Evolutionary conservation across 1,284 basidiomycete species (phyloP).

Genomic region (Melanopsichium pennsylvanicum): DNA sequence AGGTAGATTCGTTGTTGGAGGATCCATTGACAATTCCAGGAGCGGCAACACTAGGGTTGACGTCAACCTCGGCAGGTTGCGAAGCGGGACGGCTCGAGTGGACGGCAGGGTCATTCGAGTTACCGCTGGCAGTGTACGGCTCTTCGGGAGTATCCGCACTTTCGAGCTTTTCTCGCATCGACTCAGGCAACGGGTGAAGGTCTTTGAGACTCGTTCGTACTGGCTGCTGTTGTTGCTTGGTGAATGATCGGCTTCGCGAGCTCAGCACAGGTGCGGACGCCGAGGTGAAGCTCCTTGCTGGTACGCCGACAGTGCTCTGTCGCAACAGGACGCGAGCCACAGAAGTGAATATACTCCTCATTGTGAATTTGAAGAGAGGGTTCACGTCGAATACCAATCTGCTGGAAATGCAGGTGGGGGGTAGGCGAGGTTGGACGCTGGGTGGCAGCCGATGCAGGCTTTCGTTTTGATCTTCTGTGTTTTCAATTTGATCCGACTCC

Average conservation of each 20-base stretch:
- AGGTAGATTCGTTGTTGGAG: slow-evolving; percentile 5
- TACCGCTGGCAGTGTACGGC: slow-evolving; percentile 42
- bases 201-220: slow-evolving; percentile 39
- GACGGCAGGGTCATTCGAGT: slow-evolving; percentile 47
- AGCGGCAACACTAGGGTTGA: slow-evolving; percentile 43
- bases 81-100: slow-evolving; percentile 48
- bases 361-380: neutral
- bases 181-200: slow-evolving; percentile 38
- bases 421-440: no score
- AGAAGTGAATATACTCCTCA: slow-evolving; percentile 15
- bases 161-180: slow-evolving; percentile 44
- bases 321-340: slow-evolving; percentile 10
- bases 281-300: slow-evolving; percentile 14
- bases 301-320: slow-evolving; percentile 1
- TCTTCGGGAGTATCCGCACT: slow-evolving; percentile 18
- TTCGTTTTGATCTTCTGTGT: neutral
- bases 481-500: no score
- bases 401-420: no score
- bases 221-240: slow-evolving; percentile 18
- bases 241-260: slow-evolving; percentile 18
- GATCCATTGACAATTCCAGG: slow-evolving; percentile 29
- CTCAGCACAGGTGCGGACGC: slow-evolving; percentile 22
- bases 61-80: slow-evolving; percentile 33
- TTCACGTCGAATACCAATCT: neutral
- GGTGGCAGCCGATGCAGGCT: no score